These are phyloP conservation scores for Tuber magnatum DNA, from an alignment of 495 filamentous ascomycete species.

Conservation along the genomic window DNA sequence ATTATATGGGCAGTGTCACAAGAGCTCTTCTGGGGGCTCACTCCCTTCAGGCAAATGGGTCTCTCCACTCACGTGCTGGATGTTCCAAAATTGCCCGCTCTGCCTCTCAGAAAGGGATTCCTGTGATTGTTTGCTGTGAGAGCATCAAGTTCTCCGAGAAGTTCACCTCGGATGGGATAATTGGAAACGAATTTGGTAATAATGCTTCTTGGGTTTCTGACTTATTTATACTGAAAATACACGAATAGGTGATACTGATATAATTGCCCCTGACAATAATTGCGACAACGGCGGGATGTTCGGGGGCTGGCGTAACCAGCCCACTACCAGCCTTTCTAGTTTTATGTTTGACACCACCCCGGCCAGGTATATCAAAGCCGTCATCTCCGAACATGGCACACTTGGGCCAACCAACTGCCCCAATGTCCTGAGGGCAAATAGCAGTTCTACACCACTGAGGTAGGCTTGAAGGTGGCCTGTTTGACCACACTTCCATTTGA, in stretches of 20 bases:
- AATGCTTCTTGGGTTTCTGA: slow-evolving; percentile 48
- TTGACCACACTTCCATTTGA: background rate
- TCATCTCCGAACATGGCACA: slow-evolving; percentile 85
- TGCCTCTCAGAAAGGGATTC: slow-evolving; percentile 63
- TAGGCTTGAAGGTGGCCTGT: background rate
- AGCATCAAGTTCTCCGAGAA: slow-evolving; percentile 92
- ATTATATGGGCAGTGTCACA: slow-evolving; percentile 63
- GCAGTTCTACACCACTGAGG: background rate
- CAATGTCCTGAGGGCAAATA: slow-evolving; percentile 27
- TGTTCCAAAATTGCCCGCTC: slow-evolving; percentile 84
- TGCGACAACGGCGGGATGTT: slow-evolving; percentile 42
- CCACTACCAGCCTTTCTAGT: slow-evolving; percentile 66
- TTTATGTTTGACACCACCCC: slow-evolving; percentile 91
- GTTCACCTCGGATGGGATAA: slow-evolving; percentile 82
- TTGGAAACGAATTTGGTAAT: slow-evolving; percentile 80
- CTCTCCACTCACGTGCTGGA: slow-evolving; percentile 77
- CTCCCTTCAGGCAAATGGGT: slow-evolving; percentile 82
- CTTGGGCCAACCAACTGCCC: slow-evolving; percentile 79
- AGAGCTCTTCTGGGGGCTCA: slow-evolving; percentile 84
- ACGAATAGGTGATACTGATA: slow-evolving; percentile 26
- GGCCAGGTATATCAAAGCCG: slow-evolving; percentile 76
- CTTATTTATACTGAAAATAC: slow-evolving; percentile 9
- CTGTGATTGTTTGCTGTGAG: slow-evolving; percentile 88
- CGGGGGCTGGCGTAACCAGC: slow-evolving; percentile 54
- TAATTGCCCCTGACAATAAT: slow-evolving; percentile 22